A percentile compares a stretch with the other conserved stretches of the same genome.
Conservation (phyloP, 352 stramenopile genomes). For the Phytopythium aichiense region DNA sequence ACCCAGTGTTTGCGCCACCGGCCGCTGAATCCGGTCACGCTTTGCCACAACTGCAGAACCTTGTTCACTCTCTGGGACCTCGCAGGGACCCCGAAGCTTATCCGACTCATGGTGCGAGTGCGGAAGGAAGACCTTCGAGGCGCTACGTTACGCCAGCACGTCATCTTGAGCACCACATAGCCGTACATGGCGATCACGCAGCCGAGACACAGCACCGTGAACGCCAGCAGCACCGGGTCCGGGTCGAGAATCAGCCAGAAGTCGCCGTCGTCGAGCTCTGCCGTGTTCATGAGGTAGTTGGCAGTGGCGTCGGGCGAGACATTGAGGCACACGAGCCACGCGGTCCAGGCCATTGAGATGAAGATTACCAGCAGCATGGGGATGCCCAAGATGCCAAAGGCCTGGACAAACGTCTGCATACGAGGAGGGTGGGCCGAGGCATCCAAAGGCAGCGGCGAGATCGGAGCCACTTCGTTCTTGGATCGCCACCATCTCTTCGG, state of each 20-base stretch:
- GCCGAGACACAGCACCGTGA: constrained; percentile 4
- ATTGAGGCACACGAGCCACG: constrained; percentile 25
- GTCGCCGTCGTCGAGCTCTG: constrained; percentile 34
- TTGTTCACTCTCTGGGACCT: background rate
- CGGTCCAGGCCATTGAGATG: constrained; percentile 25
- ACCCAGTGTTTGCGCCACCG: constrained; percentile 5
- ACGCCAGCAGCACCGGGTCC: constrained; percentile 6
- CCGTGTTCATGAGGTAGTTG: constrained; percentile 50
- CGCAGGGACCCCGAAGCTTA: background rate
- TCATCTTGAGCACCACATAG: constrained; percentile 3
- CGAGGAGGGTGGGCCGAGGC: too few relatives aligned
- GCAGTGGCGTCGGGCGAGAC: constrained; percentile 19
- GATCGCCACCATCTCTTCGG: too few relatives aligned
- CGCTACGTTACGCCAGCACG: background rate
- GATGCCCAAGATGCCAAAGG: constrained; percentile 16
- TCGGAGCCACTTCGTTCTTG: too few relatives aligned
- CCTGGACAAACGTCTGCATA: constrained; percentile 20
- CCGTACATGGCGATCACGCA: background rate
- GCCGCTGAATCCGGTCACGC: background rate
- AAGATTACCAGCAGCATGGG: constrained; percentile 12
- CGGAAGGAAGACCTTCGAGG: background rate
- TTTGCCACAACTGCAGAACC: background rate
- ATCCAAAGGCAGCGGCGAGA: too few relatives aligned
- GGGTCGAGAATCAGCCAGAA: constrained; percentile 38
- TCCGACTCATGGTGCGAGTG: background rate